phyloP scores from a whole-genome alignment of 257 asterid genomes.

The Nicotiana attenuata region DNA sequence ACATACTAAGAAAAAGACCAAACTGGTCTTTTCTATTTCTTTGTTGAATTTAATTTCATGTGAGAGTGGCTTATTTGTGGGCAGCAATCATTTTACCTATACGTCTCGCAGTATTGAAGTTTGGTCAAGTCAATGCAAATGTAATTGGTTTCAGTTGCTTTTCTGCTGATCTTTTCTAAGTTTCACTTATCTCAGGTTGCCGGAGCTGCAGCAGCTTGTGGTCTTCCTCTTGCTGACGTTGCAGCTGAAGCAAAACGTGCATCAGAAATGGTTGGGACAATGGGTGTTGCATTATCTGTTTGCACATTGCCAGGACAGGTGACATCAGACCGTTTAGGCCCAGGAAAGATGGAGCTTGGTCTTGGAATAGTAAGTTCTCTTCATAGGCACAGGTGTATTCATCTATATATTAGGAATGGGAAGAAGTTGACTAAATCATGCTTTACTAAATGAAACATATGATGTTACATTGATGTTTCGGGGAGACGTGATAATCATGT shows the following conservation, averaged over 20 bases:
- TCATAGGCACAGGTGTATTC: neutral
- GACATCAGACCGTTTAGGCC: slow-evolving; percentile 86
- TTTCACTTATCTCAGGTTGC: slow-evolving; percentile 50
- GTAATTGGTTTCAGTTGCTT: neutral
- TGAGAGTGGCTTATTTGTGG: neutral
- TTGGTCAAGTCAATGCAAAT: neutral
- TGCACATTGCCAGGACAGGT: slow-evolving; percentile 95
- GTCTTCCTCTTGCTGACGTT: slow-evolving; percentile 74
- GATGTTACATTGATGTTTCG: neutral
- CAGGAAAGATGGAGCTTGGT: slow-evolving; percentile 99
- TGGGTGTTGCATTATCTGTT: slow-evolving; percentile 97
- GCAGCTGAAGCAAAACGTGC: slow-evolving; percentile 90
- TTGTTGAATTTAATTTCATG: neutral
- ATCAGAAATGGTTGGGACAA: slow-evolving; percentile 91
- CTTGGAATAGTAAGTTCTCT: slow-evolving; percentile 82
- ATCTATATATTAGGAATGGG: slow-evolving; percentile 9
- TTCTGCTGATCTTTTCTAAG: neutral
- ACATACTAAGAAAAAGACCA: neutral
- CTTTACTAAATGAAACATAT: neutral
- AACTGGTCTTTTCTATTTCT: neutral
- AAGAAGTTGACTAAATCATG: neutral
- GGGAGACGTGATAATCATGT: neutral
- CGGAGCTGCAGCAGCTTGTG: slow-evolving; percentile 94
- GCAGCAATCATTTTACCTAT: neutral
- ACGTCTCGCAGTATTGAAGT: neutral